Evolutionary conservation across 805 yeast species (phyloP).

Genomic region (Hyphopichia homilentoma): DNA sequence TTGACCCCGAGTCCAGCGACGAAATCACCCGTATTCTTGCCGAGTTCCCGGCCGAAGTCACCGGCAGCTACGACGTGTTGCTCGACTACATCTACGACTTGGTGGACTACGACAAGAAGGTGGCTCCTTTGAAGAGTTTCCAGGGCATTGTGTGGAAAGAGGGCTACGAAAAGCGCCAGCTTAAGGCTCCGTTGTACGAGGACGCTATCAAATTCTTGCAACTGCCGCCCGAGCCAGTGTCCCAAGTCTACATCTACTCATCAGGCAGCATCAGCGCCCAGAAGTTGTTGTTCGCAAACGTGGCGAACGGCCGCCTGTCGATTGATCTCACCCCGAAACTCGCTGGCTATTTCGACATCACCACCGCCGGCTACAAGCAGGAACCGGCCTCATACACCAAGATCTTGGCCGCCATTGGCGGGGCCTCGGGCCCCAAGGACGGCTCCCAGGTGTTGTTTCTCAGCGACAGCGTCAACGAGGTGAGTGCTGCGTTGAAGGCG

Average conservation of each 20-base stretch:
- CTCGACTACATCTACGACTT: slow-evolving; percentile 49
- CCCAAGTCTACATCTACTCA: slow-evolving; percentile 68
- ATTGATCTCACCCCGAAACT: slow-evolving; percentile 53
- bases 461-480: slow-evolving; percentile 78
- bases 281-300: slow-evolving; percentile 67
- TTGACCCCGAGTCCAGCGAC: slow-evolving; percentile 12
- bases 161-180: slow-evolving; percentile 75
- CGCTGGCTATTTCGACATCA: slow-evolving; percentile 78
- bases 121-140: slow-evolving; percentile 66
- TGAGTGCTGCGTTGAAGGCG: slow-evolving; percentile 66
- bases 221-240: slow-evolving; percentile 25
- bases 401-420: slow-evolving; percentile 47
- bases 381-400: slow-evolving; percentile 53
- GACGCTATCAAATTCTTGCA: slow-evolving; percentile 66
- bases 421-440: too few species aligned
- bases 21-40: slow-evolving; percentile 29
- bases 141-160: slow-evolving; percentile 82
- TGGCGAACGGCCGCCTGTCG: slow-evolving; percentile 31
- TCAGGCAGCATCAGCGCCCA: slow-evolving; percentile 91
- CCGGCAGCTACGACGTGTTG: slow-evolving; percentile 27
- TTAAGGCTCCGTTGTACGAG: slow-evolving; percentile 69
- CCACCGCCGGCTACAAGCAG: slow-evolving; percentile 72
- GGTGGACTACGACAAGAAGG: slow-evolving; percentile 70
- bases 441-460: slow-evolving; percentile 51
- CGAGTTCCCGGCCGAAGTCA: slow-evolving; percentile 43